A percentile compares a stretch with the other conserved stretches of the same genome.
These are phyloP conservation scores for Saccharomycopsis sp. DNA, from an alignment of 805 yeast genomes.

Conservation along the genomic window DNA sequence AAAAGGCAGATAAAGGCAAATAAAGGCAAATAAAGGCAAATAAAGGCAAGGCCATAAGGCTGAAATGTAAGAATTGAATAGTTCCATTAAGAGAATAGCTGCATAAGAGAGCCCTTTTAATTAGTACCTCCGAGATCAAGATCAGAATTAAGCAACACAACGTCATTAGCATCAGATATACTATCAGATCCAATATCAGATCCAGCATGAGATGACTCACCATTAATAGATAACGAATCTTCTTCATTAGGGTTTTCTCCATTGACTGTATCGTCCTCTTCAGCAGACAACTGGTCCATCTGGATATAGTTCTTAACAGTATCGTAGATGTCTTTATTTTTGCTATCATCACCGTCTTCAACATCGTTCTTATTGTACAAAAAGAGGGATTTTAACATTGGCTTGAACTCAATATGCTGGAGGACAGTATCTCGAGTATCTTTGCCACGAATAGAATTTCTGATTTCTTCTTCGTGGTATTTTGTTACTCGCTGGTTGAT, in stretches of 20 bases:
- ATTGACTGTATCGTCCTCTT: slow-evolving; percentile 6
- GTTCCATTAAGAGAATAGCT: no score
- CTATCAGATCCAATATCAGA: not conserved
- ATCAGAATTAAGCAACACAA: not conserved
- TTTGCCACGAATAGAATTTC: not conserved
- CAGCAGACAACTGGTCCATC: slow-evolving; percentile 10
- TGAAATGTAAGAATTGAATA: no score
- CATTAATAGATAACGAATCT: not conserved
- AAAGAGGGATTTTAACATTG: slow-evolving; percentile 16
- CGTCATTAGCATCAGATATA: no score
- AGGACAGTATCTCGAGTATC: not conserved
- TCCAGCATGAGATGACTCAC: not conserved
- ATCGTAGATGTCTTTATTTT: slow-evolving; percentile 9
- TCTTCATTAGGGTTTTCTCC: not conserved
- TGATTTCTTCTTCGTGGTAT: slow-evolving; percentile 16
- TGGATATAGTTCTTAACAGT: slow-evolving; percentile 11
- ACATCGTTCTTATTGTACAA: slow-evolving; percentile 10
- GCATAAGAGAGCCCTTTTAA: no score
- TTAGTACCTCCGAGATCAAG: not conserved
- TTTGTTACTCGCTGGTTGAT: slow-evolving; percentile 15
- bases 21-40: no score
- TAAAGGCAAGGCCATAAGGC: no score
- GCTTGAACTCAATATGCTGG: slow-evolving; percentile 12
- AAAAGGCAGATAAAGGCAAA: no score
- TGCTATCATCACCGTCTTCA: slow-evolving; percentile 1